Evolutionary conservation across 345 rosid species (phyloP).

Genomic region (Eucalyptus grandis): DNA sequence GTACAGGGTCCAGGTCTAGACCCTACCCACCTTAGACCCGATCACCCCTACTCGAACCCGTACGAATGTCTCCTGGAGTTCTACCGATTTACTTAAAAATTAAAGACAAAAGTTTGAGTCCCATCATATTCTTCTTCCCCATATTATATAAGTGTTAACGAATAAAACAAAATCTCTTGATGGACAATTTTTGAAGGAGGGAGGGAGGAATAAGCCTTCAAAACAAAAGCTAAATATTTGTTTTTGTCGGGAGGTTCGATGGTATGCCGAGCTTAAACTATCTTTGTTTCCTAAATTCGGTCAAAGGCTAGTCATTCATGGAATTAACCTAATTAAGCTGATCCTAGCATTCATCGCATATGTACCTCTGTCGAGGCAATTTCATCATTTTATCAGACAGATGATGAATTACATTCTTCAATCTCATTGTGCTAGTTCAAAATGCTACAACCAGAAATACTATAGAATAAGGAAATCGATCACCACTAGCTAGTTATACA

Average conservation of each 20-base stretch:
- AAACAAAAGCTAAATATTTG: neutral
- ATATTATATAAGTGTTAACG: too few species aligned
- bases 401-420: neutral
- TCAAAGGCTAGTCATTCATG: too few species aligned
- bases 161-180: neutral
- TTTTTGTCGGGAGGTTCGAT: neutral
- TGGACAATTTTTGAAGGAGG: neutral
- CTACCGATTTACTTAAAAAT: too few species aligned
- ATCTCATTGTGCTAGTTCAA: neutral
- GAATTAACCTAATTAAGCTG: neutral
- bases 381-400: neutral
- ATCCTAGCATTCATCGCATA: neutral
- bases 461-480: too few species aligned
- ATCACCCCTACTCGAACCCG: too few species aligned
- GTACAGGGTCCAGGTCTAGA: too few species aligned
- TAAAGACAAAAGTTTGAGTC: neutral
- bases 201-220: neutral
- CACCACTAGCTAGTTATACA: neutral
- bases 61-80: neutral
- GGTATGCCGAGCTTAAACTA: neutral
- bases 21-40: too few species aligned
- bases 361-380: neutral
- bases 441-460: neutral
- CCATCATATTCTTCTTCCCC: too few species aligned
- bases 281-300: neutral